Percentiles rank a stretch among this genome's conserved stretches.
Conservation (phyloP, 371 early-diverging fungal genomes). For the Coemansia sp. region DNA sequence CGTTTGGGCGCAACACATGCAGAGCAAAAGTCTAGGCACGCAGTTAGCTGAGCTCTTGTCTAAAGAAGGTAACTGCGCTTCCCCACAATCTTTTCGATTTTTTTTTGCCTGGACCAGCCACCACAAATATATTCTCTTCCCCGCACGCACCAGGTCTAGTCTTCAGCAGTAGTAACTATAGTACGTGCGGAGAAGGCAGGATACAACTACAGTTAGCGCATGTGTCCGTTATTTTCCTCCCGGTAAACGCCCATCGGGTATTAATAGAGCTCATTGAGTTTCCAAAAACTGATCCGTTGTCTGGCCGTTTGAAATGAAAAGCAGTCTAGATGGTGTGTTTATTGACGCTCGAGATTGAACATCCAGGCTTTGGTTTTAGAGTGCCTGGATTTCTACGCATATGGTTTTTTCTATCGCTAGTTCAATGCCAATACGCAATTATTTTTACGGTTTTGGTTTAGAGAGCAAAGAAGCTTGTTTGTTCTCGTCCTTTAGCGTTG, state of each 20-base stretch:
- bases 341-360: neutral
- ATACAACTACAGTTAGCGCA: neutral
- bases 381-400: neutral
- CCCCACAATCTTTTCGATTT: no score
- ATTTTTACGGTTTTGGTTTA: no score
- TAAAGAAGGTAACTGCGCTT: no score
- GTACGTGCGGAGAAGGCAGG: no score
- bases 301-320: neutral
- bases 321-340: neutral
- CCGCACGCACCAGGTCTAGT: neutral
- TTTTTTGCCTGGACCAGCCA: no score
- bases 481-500: no score
- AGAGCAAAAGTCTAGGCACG: neutral
- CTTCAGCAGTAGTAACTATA: neutral
- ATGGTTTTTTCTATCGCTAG: neutral
- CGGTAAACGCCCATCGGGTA: neutral
- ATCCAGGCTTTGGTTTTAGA: neutral
- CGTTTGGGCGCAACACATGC: neutral
- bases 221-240: neutral
- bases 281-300: neutral
- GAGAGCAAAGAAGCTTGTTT: no score
- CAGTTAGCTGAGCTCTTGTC: neutral
- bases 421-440: no score
- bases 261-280: neutral
- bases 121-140: neutral